phyloP scores from a whole-genome alignment of 140 eudicot genomes.

The Oenanthe javanica region DNA sequence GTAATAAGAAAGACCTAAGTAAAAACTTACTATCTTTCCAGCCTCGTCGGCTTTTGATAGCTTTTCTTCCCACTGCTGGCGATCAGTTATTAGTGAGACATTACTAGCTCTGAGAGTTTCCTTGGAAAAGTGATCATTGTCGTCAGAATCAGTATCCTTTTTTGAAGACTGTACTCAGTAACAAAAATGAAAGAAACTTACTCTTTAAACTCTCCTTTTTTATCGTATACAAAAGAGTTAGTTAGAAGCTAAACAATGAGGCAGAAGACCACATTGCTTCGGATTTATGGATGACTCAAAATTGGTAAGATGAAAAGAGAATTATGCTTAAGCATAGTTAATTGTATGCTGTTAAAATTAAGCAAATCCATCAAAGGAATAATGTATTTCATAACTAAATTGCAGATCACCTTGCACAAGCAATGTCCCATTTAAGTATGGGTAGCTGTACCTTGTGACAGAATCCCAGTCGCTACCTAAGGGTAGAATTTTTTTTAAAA shows the following conservation, averaged over 20 bases:
- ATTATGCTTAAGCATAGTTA: background rate
- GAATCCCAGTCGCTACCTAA: constrained; percentile 24
- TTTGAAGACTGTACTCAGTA: constrained; percentile 9
- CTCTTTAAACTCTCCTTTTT: background rate
- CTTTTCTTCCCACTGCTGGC: constrained; percentile 41
- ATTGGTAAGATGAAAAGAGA: background rate
- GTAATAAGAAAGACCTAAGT: background rate
- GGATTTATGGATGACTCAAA: background rate
- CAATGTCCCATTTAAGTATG: constrained; percentile 35
- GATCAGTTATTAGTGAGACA: constrained; percentile 25
- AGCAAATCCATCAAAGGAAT: background rate
- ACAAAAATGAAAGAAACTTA: background rate
- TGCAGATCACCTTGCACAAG: constrained; percentile 27
- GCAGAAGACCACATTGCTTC: background rate
- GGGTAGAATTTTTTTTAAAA: background rate
- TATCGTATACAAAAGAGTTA: background rate
- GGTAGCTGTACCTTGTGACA: background rate
- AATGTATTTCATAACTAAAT: background rate
- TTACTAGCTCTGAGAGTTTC: constrained; percentile 26
- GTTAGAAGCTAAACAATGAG: background rate
- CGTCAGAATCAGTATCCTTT: constrained; percentile 3
- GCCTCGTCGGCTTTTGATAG: constrained; percentile 28
- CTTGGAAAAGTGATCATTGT: constrained; percentile 7
- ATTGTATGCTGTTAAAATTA: background rate
- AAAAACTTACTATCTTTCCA: constrained; percentile 31